A percentile compares a stretch with the other conserved stretches of the same genome.
Conservation (phyloP, 805 yeast species). For the Kregervanrija pseudodelftensis region DNA sequence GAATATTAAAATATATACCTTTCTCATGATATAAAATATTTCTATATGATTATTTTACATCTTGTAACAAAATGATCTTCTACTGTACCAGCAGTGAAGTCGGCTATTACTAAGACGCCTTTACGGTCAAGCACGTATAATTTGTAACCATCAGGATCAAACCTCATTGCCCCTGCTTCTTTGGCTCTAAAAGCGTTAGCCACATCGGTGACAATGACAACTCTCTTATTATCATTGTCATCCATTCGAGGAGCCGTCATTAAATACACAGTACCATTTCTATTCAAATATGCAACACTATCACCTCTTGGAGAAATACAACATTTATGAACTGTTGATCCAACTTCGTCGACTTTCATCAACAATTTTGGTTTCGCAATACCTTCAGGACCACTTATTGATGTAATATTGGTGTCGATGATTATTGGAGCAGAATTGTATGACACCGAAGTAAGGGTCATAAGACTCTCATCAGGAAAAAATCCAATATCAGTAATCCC, state of each 20-base stretch:
- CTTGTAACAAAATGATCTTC: slow-evolving; percentile 59
- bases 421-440: slow-evolving; percentile 61
- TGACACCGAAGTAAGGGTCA: slow-evolving; percentile 51
- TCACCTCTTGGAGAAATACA: slow-evolving; percentile 82
- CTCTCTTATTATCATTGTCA: slow-evolving; percentile 48
- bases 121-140: slow-evolving; percentile 72
- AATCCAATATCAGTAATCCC: slow-evolving; percentile 81
- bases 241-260: slow-evolving; percentile 54
- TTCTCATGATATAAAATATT: background rate
- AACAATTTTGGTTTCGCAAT: slow-evolving; percentile 55
- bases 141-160: slow-evolving; percentile 77
- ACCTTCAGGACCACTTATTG: slow-evolving; percentile 30
- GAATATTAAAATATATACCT: background rate
- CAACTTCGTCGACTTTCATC: slow-evolving; percentile 69
- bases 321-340: slow-evolving; percentile 66
- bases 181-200: slow-evolving; percentile 63
- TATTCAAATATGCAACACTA: slow-evolving; percentile 72
- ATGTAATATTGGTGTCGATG: slow-evolving; percentile 54
- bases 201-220: slow-evolving; percentile 69
- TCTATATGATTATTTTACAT: slow-evolving; percentile 44
- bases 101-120: slow-evolving; percentile 72
- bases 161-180: slow-evolving; percentile 74
- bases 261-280: slow-evolving; percentile 68
- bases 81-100: slow-evolving; percentile 82
- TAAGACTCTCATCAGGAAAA: slow-evolving; percentile 55